These are phyloP conservation scores for Podila horticola DNA, from an alignment of 192 early-diverging fungal genomes.

Conservation along the genomic window DNA sequence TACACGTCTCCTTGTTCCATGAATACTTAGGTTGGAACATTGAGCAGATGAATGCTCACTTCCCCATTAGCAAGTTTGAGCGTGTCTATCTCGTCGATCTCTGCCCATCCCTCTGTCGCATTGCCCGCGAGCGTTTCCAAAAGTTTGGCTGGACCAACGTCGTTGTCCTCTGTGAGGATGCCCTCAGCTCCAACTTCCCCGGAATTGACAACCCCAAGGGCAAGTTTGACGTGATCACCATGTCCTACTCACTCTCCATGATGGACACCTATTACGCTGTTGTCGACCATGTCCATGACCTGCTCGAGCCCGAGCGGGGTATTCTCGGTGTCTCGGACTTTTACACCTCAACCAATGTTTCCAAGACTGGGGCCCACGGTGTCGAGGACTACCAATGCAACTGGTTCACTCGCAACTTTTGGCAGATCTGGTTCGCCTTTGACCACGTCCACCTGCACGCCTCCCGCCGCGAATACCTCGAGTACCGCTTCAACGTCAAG, in stretches of 20 bases:
- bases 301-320: constrained; percentile 69
- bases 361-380: constrained; percentile 56
- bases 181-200: constrained; percentile 73
- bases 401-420: constrained; percentile 87
- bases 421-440: constrained; percentile 88
- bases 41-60: constrained; percentile 79
- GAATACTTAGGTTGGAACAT: constrained; percentile 68
- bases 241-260: constrained; percentile 93
- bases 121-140: constrained; percentile 81
- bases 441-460: constrained; percentile 87
- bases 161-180: constrained; percentile 82
- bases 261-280: constrained; percentile 78
- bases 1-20: no score
- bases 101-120: constrained; percentile 80
- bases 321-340: constrained; percentile 85
- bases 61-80: constrained; percentile 80
- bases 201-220: constrained; percentile 62
- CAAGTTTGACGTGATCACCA: constrained; percentile 80
- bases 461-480: constrained; percentile 84
- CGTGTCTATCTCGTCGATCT: constrained; percentile 85
- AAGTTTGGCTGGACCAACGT: constrained; percentile 85
- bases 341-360: constrained; percentile 69
- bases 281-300: constrained; percentile 70
- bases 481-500: constrained; percentile 81
- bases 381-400: constrained; percentile 72